Evolutionary conservation across 2,329 filamentous ascomycete genomes (phyloP).

Genomic region (Xylaria sp.): DNA sequence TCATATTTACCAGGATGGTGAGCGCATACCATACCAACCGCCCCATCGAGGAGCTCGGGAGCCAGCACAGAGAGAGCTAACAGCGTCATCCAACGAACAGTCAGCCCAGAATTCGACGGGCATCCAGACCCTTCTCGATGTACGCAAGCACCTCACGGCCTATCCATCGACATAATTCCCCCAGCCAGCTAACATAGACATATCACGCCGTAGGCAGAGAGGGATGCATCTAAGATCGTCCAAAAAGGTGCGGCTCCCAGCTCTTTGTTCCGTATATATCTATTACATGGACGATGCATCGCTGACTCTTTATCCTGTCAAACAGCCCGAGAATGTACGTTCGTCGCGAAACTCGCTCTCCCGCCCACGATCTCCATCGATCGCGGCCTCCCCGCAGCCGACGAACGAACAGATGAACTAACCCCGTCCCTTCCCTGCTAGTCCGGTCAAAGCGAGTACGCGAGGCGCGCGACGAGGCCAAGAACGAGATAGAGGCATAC

Average conservation of each 20-base stretch:
- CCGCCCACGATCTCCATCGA: neutral
- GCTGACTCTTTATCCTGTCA: conserved; percentile 35
- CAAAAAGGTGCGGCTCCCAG: conserved; percentile 74
- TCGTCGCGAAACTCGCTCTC: neutral
- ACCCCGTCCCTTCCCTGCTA: conserved; percentile 31
- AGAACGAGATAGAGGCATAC: conserved; percentile 97
- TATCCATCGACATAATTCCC: neutral
- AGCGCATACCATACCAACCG: neutral
- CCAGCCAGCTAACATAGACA: neutral
- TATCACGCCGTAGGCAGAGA: conserved; percentile 72
- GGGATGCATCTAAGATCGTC: conserved; percentile 98
- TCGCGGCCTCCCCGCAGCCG: too few species aligned
- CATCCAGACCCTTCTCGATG: conserved; percentile 98
- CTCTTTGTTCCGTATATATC: neutral
- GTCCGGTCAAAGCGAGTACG: conserved; percentile 95
- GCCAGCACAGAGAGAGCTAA: conserved; percentile 25
- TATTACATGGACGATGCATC: conserved; percentile 12
- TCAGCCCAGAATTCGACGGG: conserved; percentile 98
- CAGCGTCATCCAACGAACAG: conserved; percentile 49
- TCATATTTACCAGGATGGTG: conserved; percentile 21
- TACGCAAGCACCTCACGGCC: conserved; percentile 54
- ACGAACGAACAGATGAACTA: too few species aligned
- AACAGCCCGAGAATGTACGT: conserved; percentile 84
- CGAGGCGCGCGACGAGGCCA: conserved; percentile 93
- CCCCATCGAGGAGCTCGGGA: neutral